Conservation (phyloP, 1,284 basidiomycete species). For the Mycena sp. region DNA sequence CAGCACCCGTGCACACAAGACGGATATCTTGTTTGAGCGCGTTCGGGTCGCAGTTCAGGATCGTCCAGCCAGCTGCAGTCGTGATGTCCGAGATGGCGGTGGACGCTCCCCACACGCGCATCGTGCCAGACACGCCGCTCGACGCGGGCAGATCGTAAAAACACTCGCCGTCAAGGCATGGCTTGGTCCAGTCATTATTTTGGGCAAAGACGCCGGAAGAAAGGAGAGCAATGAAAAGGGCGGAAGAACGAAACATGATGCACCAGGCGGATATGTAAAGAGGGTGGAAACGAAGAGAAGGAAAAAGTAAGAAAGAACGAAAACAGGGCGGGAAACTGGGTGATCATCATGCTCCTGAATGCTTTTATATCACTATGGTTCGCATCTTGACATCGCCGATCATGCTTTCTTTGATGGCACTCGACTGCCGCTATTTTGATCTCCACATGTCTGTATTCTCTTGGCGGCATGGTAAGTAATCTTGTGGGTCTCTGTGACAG, state of each 20-base stretch:
- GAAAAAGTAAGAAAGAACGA: slow-evolving; percentile 6
- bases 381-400: too few relatives aligned
- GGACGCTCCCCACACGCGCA: slow-evolving; percentile 1
- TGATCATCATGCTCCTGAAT: too few relatives aligned
- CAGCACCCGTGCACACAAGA: slow-evolving; percentile 51
- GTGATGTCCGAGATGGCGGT: slow-evolving; percentile 62
- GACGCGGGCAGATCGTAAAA: slow-evolving; percentile 32
- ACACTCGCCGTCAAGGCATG: slow-evolving; percentile 29
- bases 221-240: slow-evolving; percentile 19
- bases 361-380: too few relatives aligned
- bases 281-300: background rate
- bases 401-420: too few relatives aligned
- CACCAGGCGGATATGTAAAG: slow-evolving; percentile 19
- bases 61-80: slow-evolving; percentile 60
- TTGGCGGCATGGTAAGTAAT: too few relatives aligned
- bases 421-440: too few relatives aligned
- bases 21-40: slow-evolving; percentile 55
- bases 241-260: slow-evolving; percentile 24
- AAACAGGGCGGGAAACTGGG: too few relatives aligned
- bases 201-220: slow-evolving; percentile 25
- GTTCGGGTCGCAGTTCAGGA: slow-evolving; percentile 54
- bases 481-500: too few relatives aligned
- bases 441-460: too few relatives aligned
- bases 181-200: slow-evolving; percentile 29
- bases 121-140: slow-evolving; percentile 4